Base-by-base conservation (phyloP, 169 alveolate species). In the Theileria sp. region DNA sequence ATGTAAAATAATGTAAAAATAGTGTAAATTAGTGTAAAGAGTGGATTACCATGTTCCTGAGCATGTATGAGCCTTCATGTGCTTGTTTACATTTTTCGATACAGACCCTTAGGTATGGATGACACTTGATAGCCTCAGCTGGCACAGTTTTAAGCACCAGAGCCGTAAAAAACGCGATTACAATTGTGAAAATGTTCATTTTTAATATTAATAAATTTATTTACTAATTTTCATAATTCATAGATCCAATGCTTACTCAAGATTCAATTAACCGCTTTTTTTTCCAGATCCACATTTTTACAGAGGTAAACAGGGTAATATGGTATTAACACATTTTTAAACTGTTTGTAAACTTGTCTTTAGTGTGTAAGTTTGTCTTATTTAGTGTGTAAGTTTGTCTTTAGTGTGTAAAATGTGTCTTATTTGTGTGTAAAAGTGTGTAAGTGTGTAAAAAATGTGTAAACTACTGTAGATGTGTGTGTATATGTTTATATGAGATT, bases 11-110 rank as follows among this genome's bases (percentile, higher is more conserved):
- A n/a, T n/a, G n/a, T n/a, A n/a, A n/a, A n/a, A n/a, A n/a, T n/a
- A n/a, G n/a, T 71, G 36, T 1, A 19, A 30, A 71, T 26, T 66
- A n/a, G 64, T 19, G 74, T 23, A 30, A 28, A 66, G 1, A 3
- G 50, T 30, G 36, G 36, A 19, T n/a, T 44, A 77, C 84, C 70
- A 77, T 38, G 4, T 21, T 6, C n/a, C 49, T 62, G 4, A 77
- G 17, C 26, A 77, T 13, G 13, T 17, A 28, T 7, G 15, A 68
- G 44, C 84, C 84, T 67, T 82, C 84, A 32, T 77, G 79, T 38
- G 38, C 69, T 10, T 17, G 2, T 32, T 77, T 67, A 44, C 84
- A 77, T 17, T 77, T 77, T 67, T 77, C 60, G 23, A 65, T 26
- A 10, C 84, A 77, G 7, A 77, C 65, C 23, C 54, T 34, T 0